phyloP scores from a whole-genome alignment of 371 early-diverging fungal species.

The Mucor circinelloides region DNA sequence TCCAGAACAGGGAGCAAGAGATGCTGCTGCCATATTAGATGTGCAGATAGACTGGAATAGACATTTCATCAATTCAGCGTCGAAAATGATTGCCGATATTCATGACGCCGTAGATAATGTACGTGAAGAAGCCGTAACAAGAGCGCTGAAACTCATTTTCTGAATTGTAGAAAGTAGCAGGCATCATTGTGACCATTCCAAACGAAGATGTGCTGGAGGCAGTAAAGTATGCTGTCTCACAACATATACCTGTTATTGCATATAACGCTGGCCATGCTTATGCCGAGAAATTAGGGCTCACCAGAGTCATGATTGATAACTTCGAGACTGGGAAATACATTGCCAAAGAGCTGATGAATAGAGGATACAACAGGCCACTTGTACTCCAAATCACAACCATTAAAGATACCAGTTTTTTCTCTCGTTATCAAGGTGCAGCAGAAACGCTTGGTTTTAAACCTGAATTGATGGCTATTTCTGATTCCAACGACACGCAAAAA shows the following conservation, averaged over 20 bases:
- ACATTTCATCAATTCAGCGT: constrained; percentile 25
- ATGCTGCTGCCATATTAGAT: constrained; percentile 41
- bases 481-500: background rate
- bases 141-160: background rate
- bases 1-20: constrained; percentile 39
- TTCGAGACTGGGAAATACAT: constrained; percentile 36
- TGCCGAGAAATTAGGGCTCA: constrained; percentile 34
- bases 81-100: constrained; percentile 42
- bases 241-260: constrained; percentile 46
- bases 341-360: constrained; percentile 36
- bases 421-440: constrained; percentile 4
- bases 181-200: constrained; percentile 50
- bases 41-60: constrained; percentile 39
- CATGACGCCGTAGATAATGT: constrained; percentile 27
- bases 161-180: constrained; percentile 27
- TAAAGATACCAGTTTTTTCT: background rate
- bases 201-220: constrained; percentile 40
- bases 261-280: constrained; percentile 44
- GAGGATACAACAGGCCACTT: constrained; percentile 16
- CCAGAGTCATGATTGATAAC: constrained; percentile 48
- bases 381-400: constrained; percentile 11
- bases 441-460: background rate
- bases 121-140: background rate
- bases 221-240: constrained; percentile 31
- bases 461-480: background rate